phyloP scores from a whole-genome alignment of 2,329 filamentous ascomycete species.

The Trichoderma sp. region DNA sequence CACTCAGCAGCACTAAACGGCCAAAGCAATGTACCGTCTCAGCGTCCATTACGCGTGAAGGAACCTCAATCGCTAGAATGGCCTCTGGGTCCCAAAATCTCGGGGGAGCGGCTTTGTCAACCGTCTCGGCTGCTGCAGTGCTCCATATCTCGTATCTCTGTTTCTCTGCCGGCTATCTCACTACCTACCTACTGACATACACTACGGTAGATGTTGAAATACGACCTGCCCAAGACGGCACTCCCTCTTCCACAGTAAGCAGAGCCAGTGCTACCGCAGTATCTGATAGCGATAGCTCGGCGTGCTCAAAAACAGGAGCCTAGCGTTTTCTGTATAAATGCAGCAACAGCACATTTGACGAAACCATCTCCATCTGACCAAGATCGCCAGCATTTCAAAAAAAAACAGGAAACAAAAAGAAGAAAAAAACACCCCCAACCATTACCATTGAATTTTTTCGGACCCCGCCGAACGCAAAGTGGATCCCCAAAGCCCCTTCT shows the following conservation, averaged over 20 bases:
- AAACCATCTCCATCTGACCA: not conserved
- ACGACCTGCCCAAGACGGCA: not conserved
- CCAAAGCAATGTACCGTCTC: not conserved
- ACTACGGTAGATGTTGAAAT: not conserved
- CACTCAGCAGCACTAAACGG: not conserved
- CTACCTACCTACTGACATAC: not conserved
- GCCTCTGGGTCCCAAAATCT: not conserved
- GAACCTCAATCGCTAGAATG: not conserved
- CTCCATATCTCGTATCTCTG: not conserved
- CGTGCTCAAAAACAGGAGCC: too few species aligned
- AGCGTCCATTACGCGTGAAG: not conserved
- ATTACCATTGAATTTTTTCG: not conserved
- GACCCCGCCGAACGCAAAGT: not conserved
- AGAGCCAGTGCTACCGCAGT: not conserved
- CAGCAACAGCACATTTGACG: not conserved
- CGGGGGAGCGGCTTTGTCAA: constrained; percentile 14
- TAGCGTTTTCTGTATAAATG: not conserved
- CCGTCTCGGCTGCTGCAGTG: not conserved
- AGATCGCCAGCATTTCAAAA: not conserved
- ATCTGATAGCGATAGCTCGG: too few species aligned
- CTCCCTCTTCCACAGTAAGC: not conserved
- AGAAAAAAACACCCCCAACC: not conserved
- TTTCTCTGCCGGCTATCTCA: not conserved
- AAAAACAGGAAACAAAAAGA: not conserved
- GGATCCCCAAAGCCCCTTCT: not conserved